Base-by-base conservation (phyloP, 2,329 filamentous ascomycete genomes). In the Pseudopyricularia javanii region DNA sequence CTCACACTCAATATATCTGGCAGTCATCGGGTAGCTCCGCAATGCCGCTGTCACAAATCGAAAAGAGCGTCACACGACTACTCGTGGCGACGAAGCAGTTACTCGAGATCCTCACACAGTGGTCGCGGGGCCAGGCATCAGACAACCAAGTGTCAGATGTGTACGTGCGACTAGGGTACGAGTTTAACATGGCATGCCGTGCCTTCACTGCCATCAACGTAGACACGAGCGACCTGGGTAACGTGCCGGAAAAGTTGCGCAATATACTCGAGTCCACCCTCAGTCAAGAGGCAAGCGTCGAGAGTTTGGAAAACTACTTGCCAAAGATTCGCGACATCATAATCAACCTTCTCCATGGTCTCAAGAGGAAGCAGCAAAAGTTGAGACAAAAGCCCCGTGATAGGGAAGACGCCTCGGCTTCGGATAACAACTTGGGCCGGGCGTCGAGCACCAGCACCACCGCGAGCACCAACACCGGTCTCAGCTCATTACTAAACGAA, bases 111-210 rank as follows among this genome's bases (percentile, higher is more conserved):
- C 76, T 98, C 56, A 98, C 93, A 48, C 87, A 95, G 75, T 98
- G 93, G 93, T 98, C 93, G 55, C 88, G 91, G 54, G 86, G 88
- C 56, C 84, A 87, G 62, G 91, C 93, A 53, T 91, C 89, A 57
- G 93, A 98, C 70, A 87, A 85, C 56, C 88, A 97, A 66, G 93
- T 98, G 55, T 97, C 93, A 12, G 93, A 98, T 67, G 93, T 98
- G 61, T 98, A 98, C 66, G 93, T 98, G 56, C 86, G 93, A 56
- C 74, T 98, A 56, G 93, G 93, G 48, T 98, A 98, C 70, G 93
- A 98, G 70, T 98, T 98, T 77, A 98, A 98, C 70, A 93, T 98
- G 74, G 93, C 93, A 28, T 97, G 91, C 68, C 86, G 93, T 53
- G 91, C 93, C 56, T 98, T 98, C 70, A 89, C 88, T 62, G 89